Evolutionary conservation across 176 grass and related monocot species (phyloP).

Genomic region (Neostapfia colusana): DNA sequence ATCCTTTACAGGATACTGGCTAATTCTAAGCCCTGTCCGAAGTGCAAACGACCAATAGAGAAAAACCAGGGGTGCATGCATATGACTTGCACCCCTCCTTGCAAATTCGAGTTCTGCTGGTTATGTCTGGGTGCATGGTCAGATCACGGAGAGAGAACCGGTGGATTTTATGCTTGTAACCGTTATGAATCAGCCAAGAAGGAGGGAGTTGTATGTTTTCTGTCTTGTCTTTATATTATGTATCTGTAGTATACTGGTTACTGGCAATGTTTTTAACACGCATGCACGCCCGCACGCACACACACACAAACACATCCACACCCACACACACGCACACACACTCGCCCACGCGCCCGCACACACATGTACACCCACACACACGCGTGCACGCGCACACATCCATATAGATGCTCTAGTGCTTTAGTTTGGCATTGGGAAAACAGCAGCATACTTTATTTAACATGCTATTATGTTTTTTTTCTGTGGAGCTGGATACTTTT

Average conservation of each 20-base stretch:
- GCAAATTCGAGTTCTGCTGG: conserved; percentile 99
- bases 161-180: conserved; percentile 97
- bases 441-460: background rate
- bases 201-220: conserved; percentile 70
- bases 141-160: conserved; percentile 90
- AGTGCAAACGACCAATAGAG: conserved; percentile 95
- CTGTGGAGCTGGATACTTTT: background rate
- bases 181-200: conserved; percentile 88
- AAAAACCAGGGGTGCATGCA: conserved; percentile 99
- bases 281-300: no score
- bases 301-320: no score
- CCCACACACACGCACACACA: no score
- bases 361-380: no score
- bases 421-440: background rate
- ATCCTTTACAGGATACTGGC: conserved; percentile 80
- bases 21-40: conserved; percentile 97
- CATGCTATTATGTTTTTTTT: conserved; percentile 12
- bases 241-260: conserved; percentile 1
- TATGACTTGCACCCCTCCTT: conserved; percentile 94
- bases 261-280: no score
- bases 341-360: no score
- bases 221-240: conserved; percentile 15
- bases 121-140: conserved; percentile 80
- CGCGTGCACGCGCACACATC: no score
- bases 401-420: background rate